Conservation (phyloP, 2,329 filamentous ascomycete genomes). For the Helicocarpus griseus region DNA sequence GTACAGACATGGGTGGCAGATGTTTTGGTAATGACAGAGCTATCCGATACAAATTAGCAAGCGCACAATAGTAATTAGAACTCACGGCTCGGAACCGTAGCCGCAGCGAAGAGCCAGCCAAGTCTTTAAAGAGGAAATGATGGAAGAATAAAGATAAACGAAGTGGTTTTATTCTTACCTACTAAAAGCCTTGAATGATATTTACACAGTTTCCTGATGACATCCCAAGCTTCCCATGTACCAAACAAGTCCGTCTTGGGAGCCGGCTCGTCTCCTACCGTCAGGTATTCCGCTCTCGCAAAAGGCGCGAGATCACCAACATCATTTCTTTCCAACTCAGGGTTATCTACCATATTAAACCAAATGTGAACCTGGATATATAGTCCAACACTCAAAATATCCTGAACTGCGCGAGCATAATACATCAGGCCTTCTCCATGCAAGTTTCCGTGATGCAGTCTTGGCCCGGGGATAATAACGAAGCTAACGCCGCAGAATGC, state of each 20-base stretch:
- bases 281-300: constrained; percentile 32
- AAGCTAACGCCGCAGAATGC: constrained; percentile 87
- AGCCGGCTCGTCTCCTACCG: constrained; percentile 16
- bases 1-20: constrained; percentile 46
- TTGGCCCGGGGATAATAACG: constrained; percentile 71
- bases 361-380: constrained; percentile 74
- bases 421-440: constrained; percentile 49
- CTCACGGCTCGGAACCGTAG: not conserved
- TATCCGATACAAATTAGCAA: constrained; percentile 21
- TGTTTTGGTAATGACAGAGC: constrained; percentile 50
- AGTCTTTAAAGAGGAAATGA: not conserved
- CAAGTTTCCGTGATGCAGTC: constrained; percentile 47
- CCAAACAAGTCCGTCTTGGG: constrained; percentile 60
- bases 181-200: constrained; percentile 74
- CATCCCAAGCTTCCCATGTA: constrained; percentile 90
- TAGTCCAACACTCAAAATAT: constrained; percentile 63
- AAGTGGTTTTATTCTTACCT: constrained; percentile 50
- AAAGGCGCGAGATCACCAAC: constrained; percentile 37
- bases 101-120: not conserved
- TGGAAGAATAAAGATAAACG: not conserved
- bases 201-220: constrained; percentile 72
- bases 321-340: constrained; percentile 42
- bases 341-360: constrained; percentile 71
- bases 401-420: constrained; percentile 75
- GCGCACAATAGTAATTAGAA: not conserved